Evolutionary conservation across 441 rosid genomes (phyloP), one percentile per base, ranked within the genome.

Genomic region (Sinapis alba): DNA sequence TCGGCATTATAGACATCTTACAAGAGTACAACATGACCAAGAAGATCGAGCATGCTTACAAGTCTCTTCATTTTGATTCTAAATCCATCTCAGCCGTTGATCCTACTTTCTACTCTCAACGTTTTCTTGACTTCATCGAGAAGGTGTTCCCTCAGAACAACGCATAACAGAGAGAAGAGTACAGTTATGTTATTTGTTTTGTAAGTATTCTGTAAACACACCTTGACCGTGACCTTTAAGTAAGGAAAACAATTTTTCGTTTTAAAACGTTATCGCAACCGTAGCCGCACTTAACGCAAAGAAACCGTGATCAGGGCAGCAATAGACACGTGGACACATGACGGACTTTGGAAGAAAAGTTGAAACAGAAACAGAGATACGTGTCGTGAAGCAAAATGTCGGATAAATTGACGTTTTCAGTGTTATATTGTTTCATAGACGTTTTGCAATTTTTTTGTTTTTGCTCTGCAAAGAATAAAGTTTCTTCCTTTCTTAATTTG

Each of bases 1-100:
- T 96, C 24, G 98, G 98, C 7, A 88, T 93, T 57, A 96, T 96
- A 43, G 99, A 96, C 74, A 96, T 91, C 53, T 70, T 96, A 70
- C 97, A 96, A 79, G 99, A 91, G 50, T 96, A 93, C 78, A 96
- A 96, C 86, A 87, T 88, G 89, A 77, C 79, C 57, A 93, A 96
- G 93, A 96, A 83, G 88, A 86, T 93, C 7, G 99, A 96, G 60
- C 99, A 89, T 15, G 93, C 97, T 21, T 96, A 90, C 88, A 96
- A 96, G 71, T 91, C 98, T 73, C 78, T 91, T 62, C 98, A 96
- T 47, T 96, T 90, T 21, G 97, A 96, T 84, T 90, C 97, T 64
- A 16, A 86, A 38, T 93, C 93, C 26, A 91, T 96, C 81, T 96
- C 98, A 8, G 91, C 91, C 0, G 96, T 96, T 45, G 97, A 96